Percentiles rank a stretch among this genome's conserved stretches.
Conservation (phyloP, 495 filamentous ascomycete genomes). For the Acidomyces sp. region DNA sequence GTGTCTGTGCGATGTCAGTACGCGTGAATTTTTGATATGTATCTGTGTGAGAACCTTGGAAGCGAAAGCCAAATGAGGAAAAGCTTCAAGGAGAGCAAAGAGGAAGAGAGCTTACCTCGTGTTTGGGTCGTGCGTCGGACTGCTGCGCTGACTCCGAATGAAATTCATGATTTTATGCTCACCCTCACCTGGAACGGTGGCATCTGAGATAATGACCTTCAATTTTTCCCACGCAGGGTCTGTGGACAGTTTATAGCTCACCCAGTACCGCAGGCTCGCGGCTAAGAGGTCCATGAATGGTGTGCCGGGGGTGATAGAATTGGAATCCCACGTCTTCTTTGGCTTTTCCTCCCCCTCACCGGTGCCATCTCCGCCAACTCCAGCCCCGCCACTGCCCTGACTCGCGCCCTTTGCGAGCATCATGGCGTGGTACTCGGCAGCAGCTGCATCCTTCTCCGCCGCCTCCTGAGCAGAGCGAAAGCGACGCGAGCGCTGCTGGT, state of each 20-base stretch:
- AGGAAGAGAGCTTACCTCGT: conserved; percentile 71
- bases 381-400: conserved; percentile 48
- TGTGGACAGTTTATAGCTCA: conserved; percentile 89
- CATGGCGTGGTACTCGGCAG: conserved; percentile 70
- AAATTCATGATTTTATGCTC: conserved; percentile 99
- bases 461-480: conserved; percentile 92
- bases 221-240: conserved; percentile 93
- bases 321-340: conserved; percentile 95
- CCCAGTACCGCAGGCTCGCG: conserved; percentile 86
- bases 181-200: conserved; percentile 92
- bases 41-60: too few species aligned
- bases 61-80: conserved; percentile 2
- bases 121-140: conserved; percentile 87
- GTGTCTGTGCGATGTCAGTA: conserved; percentile 15
- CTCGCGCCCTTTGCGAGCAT: conserved; percentile 48
- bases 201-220: conserved; percentile 97
- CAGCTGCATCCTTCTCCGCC: conserved; percentile 83
- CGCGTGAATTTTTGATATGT: too few species aligned
- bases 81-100: conserved; percentile 8
- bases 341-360: conserved; percentile 46
- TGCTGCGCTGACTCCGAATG: conserved; percentile 79
- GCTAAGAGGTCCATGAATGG: conserved; percentile 98
- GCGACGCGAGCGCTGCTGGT: conserved; percentile 82
- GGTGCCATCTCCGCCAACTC: too few species aligned
- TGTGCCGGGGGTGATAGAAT: conserved; percentile 94